phyloP scores from a whole-genome alignment of 192 early-diverging fungal genomes.

The Podila horticola region DNA sequence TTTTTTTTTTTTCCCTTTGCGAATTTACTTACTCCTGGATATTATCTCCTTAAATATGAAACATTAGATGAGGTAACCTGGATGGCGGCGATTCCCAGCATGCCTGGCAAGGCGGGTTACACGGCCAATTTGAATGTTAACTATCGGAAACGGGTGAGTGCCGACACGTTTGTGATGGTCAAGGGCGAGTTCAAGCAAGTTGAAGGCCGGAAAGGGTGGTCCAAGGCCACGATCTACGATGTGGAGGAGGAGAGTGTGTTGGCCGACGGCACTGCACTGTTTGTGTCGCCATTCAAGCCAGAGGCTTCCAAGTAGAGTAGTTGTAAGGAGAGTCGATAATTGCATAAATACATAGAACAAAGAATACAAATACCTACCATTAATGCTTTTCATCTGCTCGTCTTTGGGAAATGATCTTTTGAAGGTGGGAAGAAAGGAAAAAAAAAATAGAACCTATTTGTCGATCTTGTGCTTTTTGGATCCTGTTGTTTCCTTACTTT shows the following conservation, averaged over 20 bases:
- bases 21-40: background rate
- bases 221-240: slow-evolving; percentile 27
- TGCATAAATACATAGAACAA: no score
- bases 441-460: no score
- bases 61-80: background rate
- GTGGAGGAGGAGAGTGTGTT: slow-evolving; percentile 10
- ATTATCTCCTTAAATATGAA: background rate
- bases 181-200: slow-evolving; percentile 17
- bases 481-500: no score
- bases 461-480: no score
- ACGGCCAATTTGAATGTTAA: slow-evolving; percentile 42
- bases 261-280: slow-evolving; percentile 27
- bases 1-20: no score
- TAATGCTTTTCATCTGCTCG: no score
- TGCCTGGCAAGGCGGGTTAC: slow-evolving; percentile 35
- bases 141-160: slow-evolving; percentile 17
- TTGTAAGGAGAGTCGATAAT: no score
- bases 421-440: no score
- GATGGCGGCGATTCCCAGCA: slow-evolving; percentile 4
- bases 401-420: no score
- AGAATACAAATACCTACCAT: no score
- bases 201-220: slow-evolving; percentile 37
- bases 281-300: slow-evolving; percentile 10
- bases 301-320: background rate
- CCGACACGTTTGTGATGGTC: slow-evolving; percentile 37